Conservation (phyloP, 2,329 filamentous ascomycete species). For the Sporothrix humicola region DNA sequence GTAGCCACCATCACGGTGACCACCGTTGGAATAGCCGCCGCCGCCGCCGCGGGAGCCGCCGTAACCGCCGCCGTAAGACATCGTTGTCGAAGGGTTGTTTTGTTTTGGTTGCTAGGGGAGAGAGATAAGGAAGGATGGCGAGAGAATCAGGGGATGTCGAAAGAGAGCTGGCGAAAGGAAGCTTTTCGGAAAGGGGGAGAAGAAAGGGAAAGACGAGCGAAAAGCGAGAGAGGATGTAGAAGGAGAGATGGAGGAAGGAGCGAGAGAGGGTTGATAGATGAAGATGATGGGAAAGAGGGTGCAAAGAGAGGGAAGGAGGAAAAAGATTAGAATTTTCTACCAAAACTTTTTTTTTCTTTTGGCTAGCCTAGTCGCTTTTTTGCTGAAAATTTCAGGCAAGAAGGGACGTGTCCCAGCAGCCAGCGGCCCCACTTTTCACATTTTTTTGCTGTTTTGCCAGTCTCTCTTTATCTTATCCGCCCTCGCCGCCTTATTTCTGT, state of each 20-base stretch:
- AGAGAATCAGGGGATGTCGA: conserved; percentile 15
- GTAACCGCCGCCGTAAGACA: conserved; percentile 55
- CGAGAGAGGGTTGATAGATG: too few relatives aligned
- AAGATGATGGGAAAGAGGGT: conserved; percentile 5
- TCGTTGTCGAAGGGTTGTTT: conserved; percentile 42
- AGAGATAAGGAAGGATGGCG: background rate
- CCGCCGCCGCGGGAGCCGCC: conserved; percentile 29
- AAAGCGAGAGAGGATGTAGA: conserved; percentile 9
- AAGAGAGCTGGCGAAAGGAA: conserved; percentile 1
- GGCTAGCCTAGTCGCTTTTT: conserved; percentile 30
- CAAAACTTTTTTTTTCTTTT: conserved; percentile 36
- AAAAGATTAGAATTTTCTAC: conserved; percentile 36
- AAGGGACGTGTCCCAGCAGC: conserved; percentile 5
- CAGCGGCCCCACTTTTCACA: conserved; percentile 33
- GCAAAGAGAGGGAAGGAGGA: conserved; percentile 31
- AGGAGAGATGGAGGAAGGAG: conserved; percentile 8
- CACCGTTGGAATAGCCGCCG: conserved; percentile 40
- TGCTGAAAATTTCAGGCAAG: conserved; percentile 24
- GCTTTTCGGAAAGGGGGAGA: background rate
- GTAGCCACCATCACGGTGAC: conserved; percentile 55
- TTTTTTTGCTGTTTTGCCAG: conserved; percentile 36
- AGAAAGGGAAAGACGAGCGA: conserved; percentile 3
- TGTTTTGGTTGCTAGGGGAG: conserved; percentile 19
- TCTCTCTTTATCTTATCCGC: background rate
- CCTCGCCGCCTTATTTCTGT: conserved; percentile 25